A percentile compares a stretch with the other conserved stretches of the same genome.
Evolutionary conservation across 2,329 filamentous ascomycete species (phyloP).

Genomic region (Leptographium wingfieldii): DNA sequence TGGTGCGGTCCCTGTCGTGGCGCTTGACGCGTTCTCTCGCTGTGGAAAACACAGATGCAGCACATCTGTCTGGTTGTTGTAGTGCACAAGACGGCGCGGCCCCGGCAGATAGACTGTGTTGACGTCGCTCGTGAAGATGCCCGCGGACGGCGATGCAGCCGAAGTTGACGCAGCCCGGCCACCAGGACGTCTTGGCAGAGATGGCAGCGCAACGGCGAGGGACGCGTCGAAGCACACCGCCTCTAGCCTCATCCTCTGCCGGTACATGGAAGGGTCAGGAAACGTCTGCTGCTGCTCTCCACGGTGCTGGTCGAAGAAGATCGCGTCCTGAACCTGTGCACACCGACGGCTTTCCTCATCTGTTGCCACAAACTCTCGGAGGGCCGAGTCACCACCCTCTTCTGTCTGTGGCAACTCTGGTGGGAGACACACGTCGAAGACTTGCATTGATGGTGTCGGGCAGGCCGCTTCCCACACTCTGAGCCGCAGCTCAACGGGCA

Average conservation of each 20-base stretch:
- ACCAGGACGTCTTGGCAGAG: not conserved
- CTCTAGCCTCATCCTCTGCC: conserved; percentile 4
- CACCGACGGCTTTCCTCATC: not conserved
- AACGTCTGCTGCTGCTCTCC: not conserved
- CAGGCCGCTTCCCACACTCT: conserved; percentile 13
- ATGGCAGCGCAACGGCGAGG: not conserved
- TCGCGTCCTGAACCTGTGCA: not conserved
- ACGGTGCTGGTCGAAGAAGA: conserved; percentile 3
- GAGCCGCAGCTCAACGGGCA: conserved; percentile 15
- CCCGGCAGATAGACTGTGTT: conserved; percentile 17
- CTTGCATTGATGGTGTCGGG: conserved; percentile 13
- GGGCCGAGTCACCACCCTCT: not conserved
- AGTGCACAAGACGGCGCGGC: conserved; percentile 12
- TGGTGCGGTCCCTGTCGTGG: not conserved
- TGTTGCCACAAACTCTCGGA: not conserved
- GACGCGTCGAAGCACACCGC: conserved; percentile 9
- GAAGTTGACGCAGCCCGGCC: not conserved
- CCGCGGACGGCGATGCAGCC: not conserved
- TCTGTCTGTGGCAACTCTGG: not conserved
- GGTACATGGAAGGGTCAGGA: conserved; percentile 9
- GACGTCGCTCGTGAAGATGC: not conserved
- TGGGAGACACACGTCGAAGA: conserved; percentile 13
- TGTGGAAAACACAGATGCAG: conserved; percentile 16
- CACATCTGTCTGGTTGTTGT: conserved; percentile 16
- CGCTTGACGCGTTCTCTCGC: not conserved